Evolutionary conservation across 2,329 filamentous ascomycete species (phyloP), one percentile per base, ranked within the genome.

Genomic region (Trichoderma sp.): DNA sequence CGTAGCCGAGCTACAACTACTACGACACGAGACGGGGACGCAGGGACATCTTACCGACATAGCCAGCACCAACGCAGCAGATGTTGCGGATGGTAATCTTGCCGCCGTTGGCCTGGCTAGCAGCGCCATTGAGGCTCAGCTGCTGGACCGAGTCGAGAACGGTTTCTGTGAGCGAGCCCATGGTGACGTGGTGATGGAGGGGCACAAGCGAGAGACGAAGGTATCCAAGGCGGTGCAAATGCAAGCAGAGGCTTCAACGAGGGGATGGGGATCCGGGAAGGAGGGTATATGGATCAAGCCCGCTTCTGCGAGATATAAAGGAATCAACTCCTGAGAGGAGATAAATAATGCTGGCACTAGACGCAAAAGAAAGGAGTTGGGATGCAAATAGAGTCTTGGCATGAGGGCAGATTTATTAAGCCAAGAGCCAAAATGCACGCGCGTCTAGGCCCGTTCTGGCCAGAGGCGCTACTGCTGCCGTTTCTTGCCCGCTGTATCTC

Each of bases 21-120:
- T 35, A 35, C 11, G 13, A 4, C 2, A 21, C 29, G 19, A 64
- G 40, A 29, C 55, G 66, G 19, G 56, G 40, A 29, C 55, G 66
- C 37, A 63, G 24, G 59, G 33, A 58, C 43, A 24, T 83, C 89
- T 75, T 83, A 92, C 89, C 90, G 72, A 93, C 89, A 77, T 93
- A 93, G 73, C 91, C 91, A 73, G 91, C 91, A 61, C 91, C 91
- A 71, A 93, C 88, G 76, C 89, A 92, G 79, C 91, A 92, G 64
- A 93, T 88, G 75, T 87, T 89, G 74, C 81, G 82, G 49, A 90
- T 78, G 61, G 76, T 73, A 73, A 80, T 76, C 59, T 74, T 75
- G 33, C 70, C 72, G 72, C 76, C 78, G 73, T 80, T 79, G 72
- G 74, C 68, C 57, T 76, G 59, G 57, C 73, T 72, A 59, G 73